Base-by-base conservation (phyloP, 2,329 filamentous ascomycete species). In the Neurospora sp. region DNA sequence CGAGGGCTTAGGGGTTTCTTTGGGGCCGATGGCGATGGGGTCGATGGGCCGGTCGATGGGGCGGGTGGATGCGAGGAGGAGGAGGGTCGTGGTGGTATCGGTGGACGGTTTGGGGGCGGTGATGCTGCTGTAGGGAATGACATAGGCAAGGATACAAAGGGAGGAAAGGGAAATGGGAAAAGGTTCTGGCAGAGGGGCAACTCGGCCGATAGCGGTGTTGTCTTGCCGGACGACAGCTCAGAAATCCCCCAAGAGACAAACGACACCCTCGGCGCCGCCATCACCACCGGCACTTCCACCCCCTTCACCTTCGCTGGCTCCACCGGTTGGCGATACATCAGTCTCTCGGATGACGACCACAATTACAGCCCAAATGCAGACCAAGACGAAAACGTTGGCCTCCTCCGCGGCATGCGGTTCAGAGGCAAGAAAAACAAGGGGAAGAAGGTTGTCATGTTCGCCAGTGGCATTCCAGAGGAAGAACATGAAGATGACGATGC, bases 1-100 rank as follows among this genome's bases (percentile, higher is more conserved):
- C 69, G 39, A 8, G 72, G 70, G 72, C 66, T 62, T 62, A 62
- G 52, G 52, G 52, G 28, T 28, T 62, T 62, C 23, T 62, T 62
- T 62, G 28, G 52, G 5, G 46, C 5, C n/a, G 43, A 23, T 15
- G 23, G 11, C 3, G 52, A 62, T 36, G 52, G 23, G 39, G 39
- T 15, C 5, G 6, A 33, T 40, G 39, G 39, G 52, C n/a, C n/a
- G 39, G 39, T 12, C 10, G 41, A 46, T 46, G n/a, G 41, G 23
- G 28, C 8, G 6, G 23, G 8, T n/a, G 28, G 28, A 3, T 15
- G 52, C 15, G 6, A 17, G 23, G 52, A 57, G 52, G 52, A 28
- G 12, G 46, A 33, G 23, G 52, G 52, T 62, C 52, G 23, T 62
- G 52, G 52, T 62, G 52, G 52, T 62, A 33, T 15, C 15, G 28